These are phyloP conservation scores for Ceratocystis alfenasii DNA, from an alignment of 2,329 filamentous ascomycete species.

Conservation along the genomic window DNA sequence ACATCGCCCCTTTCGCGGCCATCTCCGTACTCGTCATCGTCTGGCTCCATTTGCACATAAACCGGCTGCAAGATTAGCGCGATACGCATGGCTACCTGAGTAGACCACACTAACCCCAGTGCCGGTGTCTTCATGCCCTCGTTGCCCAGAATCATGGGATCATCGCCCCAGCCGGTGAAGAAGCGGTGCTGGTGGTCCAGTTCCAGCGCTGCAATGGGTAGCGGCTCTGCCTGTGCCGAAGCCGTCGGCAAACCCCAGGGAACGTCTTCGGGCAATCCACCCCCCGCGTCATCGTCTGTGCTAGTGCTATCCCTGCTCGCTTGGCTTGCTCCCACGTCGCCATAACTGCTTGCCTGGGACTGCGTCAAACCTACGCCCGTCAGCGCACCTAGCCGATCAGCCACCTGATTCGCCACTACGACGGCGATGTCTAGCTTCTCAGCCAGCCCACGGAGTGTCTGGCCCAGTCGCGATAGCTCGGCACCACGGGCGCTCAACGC, in stretches of 20 bases:
- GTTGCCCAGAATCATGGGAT: conserved; percentile 32
- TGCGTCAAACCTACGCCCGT: conserved; percentile 23
- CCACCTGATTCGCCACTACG: conserved; percentile 90
- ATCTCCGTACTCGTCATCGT: conserved; percentile 35
- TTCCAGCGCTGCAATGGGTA: conserved; percentile 45
- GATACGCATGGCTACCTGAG: conserved; percentile 72
- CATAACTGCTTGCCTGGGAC: not conserved
- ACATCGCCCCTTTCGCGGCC: conserved; percentile 26
- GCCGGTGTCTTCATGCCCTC: conserved; percentile 64
- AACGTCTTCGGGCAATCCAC: conserved; percentile 27
- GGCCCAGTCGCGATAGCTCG: conserved; percentile 66
- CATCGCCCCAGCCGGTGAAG: conserved; percentile 91
- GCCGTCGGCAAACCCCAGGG: conserved; percentile 25
- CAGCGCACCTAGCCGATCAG: conserved; percentile 57
- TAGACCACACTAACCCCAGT: conserved; percentile 80
- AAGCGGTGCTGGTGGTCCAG: conserved; percentile 86
- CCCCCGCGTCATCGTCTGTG: conserved; percentile 25
- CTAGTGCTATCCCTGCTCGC: conserved; percentile 23
- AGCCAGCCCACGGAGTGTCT: conserved; percentile 64
- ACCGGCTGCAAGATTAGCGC: conserved; percentile 63
- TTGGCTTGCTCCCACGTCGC: conserved; percentile 17
- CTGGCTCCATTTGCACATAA: conserved; percentile 32
- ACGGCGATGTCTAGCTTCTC: conserved; percentile 63
- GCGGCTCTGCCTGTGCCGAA: conserved; percentile 28
- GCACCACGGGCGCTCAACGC: conserved; percentile 60